Base-by-base conservation (phyloP, 441 rosid genomes). In the Populus hybrid region DNA sequence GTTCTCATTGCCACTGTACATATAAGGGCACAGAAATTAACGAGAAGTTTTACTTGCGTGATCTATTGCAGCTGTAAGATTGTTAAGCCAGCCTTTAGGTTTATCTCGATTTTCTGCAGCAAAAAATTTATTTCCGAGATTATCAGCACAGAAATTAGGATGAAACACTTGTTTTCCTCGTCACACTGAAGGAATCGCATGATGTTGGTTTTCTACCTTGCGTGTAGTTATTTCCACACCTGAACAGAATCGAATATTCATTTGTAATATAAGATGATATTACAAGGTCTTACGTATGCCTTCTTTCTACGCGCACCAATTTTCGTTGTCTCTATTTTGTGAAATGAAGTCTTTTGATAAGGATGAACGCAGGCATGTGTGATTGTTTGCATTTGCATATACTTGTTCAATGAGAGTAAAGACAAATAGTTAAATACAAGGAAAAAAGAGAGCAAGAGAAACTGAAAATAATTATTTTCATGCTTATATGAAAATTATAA, bases 1-100 rank as follows among this genome's bases (percentile, higher is more conserved):
- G 61, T 71, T 26, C 21, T 67, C 66, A 63, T 61, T 71, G 69
- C 73, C 73, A 46, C 26, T 85, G 87, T 86, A 84, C 76, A 87
- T 87, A 87, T 64, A 66, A 69, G 75, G 66, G 77, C 81, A 59
- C 75, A 81, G 84, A 83, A 83, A 86, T 81, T 78, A 72, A 66
- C 75, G 26, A 74, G 73, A 74, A 36, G 40, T 67, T 36, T 67
- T 40, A 67, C 69, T 75, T 78, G 69, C 59, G 72, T 23, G 30
- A 75, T 68, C 67, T 53, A 35, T 46, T 35, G 57, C 35, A 53
- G 82, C 69, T 57, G 73, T 68, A 38, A 68, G 76, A 19, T 69
- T 68, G 32, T 66, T 26, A n/a, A 75, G 38, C 28, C 70, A 65
- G n/a, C 40, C 19, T 67, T 24, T 16, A 42, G 57, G 9, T 38